Evolutionary conservation across 2,329 filamentous ascomycete genomes (phyloP).

Genomic region (Endothia cerciana): DNA sequence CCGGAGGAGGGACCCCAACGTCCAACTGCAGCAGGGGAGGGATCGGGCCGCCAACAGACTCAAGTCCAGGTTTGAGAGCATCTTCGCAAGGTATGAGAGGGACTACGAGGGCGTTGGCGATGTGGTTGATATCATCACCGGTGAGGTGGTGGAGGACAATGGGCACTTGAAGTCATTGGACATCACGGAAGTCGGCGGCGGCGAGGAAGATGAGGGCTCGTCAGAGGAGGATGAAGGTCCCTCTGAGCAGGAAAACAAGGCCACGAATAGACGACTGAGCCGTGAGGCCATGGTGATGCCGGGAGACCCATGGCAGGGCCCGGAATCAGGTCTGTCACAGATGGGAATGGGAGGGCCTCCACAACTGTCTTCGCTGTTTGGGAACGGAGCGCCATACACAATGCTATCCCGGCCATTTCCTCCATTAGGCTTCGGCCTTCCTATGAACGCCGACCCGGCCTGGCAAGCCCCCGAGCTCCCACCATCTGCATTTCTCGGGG

Average conservation of each 20-base stretch:
- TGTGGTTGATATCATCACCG: constrained; percentile 84
- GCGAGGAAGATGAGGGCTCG: constrained; percentile 36
- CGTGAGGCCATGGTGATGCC: no score
- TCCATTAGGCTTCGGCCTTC: constrained; percentile 28
- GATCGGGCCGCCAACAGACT: constrained; percentile 71
- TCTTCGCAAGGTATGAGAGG: constrained; percentile 85
- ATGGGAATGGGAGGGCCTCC: constrained; percentile 20
- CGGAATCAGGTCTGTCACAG: neutral
- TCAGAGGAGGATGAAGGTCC: neutral
- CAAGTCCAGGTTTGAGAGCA: constrained; percentile 83
- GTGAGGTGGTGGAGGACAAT: constrained; percentile 85
- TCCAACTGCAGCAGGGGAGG: constrained; percentile 64
- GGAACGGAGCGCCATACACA: constrained; percentile 27
- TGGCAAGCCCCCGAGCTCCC: constrained; percentile 45
- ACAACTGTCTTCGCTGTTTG: constrained; percentile 31
- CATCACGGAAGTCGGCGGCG: constrained; percentile 32
- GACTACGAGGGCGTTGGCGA: constrained; percentile 86
- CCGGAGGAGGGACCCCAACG: constrained; percentile 54
- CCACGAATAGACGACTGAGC: neutral
- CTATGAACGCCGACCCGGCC: constrained; percentile 38
- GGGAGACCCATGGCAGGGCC: neutral
- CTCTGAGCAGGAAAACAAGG: constrained; percentile 15
- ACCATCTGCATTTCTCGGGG: constrained; percentile 26
- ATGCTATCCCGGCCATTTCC: constrained; percentile 8
- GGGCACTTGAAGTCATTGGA: constrained; percentile 71